Evolutionary conservation across 352 stramenopile genomes (phyloP), one percentile per base, ranked within the genome.

Genomic region (Elongisporangium senticosum): DNA sequence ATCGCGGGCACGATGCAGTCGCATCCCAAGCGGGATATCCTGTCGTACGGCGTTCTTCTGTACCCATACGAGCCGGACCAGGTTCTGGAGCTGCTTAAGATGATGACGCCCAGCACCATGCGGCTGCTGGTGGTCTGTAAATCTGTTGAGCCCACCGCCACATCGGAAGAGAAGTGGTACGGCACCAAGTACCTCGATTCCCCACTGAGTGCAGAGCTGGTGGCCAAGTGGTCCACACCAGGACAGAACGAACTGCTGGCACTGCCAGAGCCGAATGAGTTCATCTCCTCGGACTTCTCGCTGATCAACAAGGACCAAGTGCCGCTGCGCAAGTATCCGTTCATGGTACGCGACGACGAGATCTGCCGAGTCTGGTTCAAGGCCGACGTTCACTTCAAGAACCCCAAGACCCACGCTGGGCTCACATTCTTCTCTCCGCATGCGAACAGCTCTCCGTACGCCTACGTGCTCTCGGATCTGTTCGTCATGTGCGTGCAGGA

Each of bases 331-430:
- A 20, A 66, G 37, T 51, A 80, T 39, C 57, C 71, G 11, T 60
- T 71, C 4, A 66, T 78, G 6, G 53, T 86, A 21, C 69, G 64
- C 19, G 53, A 80, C 10, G 74, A 84, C 22, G 71, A 67, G 1
- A 53, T 55, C 2, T 72, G 65, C 22, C 72, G 77, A 10, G 58
- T 89, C 20, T 92, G 81, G 83, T 90, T 86, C 71, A 95, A 96
- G 60, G 65, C 83, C 0, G 87, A 96, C 59, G 83, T 75, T 15
- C 71, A 80, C 13, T 97, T 97, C 71, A 67, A 74, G 53, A 96
- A 96, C 62, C 89, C 89, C 1, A 93, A 95, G 59, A 79, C 75
- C 85, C 40, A 92, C 79, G 65, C 64, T 93, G 26, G 84, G 51
- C 77, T 87, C 14, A 58, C 70, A 33, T 83, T 96, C n/a, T 66